Evolutionary conservation across 495 filamentous ascomycete genomes (phyloP), one percentile per base, ranked within the genome.

Genomic region (Rusavskia elegans): DNA sequence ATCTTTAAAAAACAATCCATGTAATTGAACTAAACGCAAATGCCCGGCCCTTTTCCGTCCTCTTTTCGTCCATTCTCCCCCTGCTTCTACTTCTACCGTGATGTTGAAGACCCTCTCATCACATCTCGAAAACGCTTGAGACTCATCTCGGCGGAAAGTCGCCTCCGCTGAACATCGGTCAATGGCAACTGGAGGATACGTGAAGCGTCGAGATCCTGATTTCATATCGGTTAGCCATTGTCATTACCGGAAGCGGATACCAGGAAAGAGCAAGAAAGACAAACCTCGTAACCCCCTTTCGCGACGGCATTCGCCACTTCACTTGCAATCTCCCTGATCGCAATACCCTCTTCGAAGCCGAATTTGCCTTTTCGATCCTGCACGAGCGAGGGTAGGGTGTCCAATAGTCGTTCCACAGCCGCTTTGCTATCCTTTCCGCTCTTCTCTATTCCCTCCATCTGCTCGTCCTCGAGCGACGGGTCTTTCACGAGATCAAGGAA

Each of bases 301-400:
- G 77, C 67, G 23, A 81, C 78, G 68, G 78, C 74, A 51, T 75
- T 71, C 20, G 80, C 82, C 29, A 82, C 77, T 40, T 79, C 69
- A 21, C 71, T 71, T 38, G 76, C 75, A 66, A 85, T 85, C 61
- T 83, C 82, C 59, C 74, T 71, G 55, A 83, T 72, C 4, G 86
- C 86, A 46, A 87, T 89, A 61, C 80, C 83, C 63, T 95, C 84
- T 60, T 85, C 79, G 41, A 93, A 70, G n/a, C 75, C 78, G 57
- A 80, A 76, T 49, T 78, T 71, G 51, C 76, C 72, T 30, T 65
- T 71, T 55, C 54, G 72, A 63, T 65, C 72, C 59, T 62, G 67
- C 56, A 66, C 71, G 67, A 87, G 75, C 25, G 73, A 72, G 3
- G 77, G 76, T 37, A 94, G 68, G 16, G 81, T 77, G 45, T 76